Base-by-base conservation (phyloP, 495 filamentous ascomycete genomes). In the Haplographium delicatum region DNA sequence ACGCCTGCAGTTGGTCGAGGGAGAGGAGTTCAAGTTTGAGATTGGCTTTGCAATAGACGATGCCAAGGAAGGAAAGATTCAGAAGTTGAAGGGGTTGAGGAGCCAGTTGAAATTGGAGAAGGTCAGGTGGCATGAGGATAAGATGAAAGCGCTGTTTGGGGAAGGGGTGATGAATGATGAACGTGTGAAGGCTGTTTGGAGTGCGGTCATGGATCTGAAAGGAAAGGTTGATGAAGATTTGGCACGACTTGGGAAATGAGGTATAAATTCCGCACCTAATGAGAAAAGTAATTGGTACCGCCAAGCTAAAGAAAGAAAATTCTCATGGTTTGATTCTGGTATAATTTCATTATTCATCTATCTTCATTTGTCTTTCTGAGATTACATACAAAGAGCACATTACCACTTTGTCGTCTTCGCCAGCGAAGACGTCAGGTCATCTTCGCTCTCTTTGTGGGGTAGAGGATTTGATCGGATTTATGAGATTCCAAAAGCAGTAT, bases 401-500 rank as follows among this genome's bases (percentile, higher is more conserved):
- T n/a, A n/a, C n/a, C n/a, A n/a, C n/a, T n/a, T n/a, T n/a, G n/a
- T 33, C 5, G 25, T 38, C 46, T 41, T 56, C 34, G 53, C 53
- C 53, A 30, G 53, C 53, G 46, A 56, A 50, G 46, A 52, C 16
- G 28, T 9, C 13, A n/a, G n/a, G n/a, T n/a, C n/a, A 16, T 20
- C 13, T 33, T 13, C 11, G 33, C 11, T 25, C 25, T 24, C 24
- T n/a, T n/a, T n/a, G n/a, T n/a, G n/a, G n/a, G n/a, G n/a, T n/a
- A n/a, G n/a, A n/a, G 6, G 4, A 39, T 1, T 11, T 19, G n/a
- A 19, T 16, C 22, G 16, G 18, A 7, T 18, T 31, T 25, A 46
- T 28, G 48, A 50, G 7, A 74, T 59, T 24, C 51, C 53, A 30
- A 78, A 70, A 1, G 67, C 72, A 15, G 27, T 11, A 67, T 72